Base-by-base conservation (phyloP, 192 early-diverging fungal genomes). In the Coemansia sp. region DNA sequence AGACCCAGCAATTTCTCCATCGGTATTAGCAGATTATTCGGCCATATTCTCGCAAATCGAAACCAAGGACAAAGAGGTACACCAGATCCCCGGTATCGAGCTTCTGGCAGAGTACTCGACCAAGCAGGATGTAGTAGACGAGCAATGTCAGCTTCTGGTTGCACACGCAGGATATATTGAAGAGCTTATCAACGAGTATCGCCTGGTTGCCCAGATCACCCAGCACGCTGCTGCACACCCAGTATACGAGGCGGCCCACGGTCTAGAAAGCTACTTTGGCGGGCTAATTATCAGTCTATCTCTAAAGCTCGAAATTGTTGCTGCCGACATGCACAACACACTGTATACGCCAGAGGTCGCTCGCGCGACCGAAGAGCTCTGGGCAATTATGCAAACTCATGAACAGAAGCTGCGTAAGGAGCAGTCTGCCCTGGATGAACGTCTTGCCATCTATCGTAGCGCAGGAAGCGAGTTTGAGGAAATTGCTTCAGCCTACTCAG, bases 201-300 rank as follows among this genome's bases (percentile, higher is more conserved):
- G 51, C 55, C 57, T 71, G 17, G 55, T 77, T 11, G 37, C 42
- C 17, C 51, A 47, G 14, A 61, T 77, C 25, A 40, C 47, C 50
- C 22, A 24, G 42, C 74, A 71, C 39, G 33, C 38, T n/a, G 46
- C 34, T 4, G 50, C 34, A 13, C 64, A 70, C 21, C 67, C 74
- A 14, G 52, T 77, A 15, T 51, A 67, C 58, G 60, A 56, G 22
- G 61, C 63, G 0, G 74, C 67, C 2, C 50, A 48, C 13, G 74
- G 64, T 22, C 64, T 77, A 3, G 74, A 77, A 33, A 51, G 56
- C 17, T 77, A 77, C 61, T 77, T 77, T 77, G 74, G 67, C 52
- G 67, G 74, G 14, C 66, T 77, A 11, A 77, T 77, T 27, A 57
- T 66, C 49, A 77, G 74, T 24, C 64, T 77, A 6, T 55, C 61